These are phyloP conservation scores for Lentinula sp. DNA, from an alignment of 768 basidiomycete genomes.

Conservation along the genomic window DNA sequence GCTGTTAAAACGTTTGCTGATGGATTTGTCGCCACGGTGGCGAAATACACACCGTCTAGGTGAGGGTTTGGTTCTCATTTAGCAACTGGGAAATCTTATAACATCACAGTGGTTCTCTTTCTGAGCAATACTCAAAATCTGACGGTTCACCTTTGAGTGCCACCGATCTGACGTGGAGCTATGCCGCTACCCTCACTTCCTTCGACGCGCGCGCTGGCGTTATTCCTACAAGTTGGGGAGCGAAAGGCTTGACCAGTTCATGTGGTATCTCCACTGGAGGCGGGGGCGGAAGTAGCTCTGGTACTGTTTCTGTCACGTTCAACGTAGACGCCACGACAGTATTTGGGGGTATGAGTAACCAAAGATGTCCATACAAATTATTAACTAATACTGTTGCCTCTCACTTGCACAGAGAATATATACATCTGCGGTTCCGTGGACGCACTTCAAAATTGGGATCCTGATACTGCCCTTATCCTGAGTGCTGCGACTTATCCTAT, in stretches of 20 bases:
- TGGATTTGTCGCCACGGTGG: conserved; percentile 49
- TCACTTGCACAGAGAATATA: conserved; percentile 50
- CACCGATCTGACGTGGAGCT: conserved; percentile 70
- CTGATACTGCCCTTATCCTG: conserved; percentile 43
- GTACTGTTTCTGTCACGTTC: conserved; percentile 50
- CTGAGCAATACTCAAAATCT: conserved; percentile 29
- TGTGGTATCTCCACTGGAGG: conserved; percentile 9
- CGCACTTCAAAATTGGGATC: conserved; percentile 56
- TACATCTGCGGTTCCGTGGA: conserved; percentile 57
- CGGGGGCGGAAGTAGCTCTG: conserved; percentile 12
- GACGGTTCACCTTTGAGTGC: conserved; percentile 54
- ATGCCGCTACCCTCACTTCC: conserved; percentile 59
- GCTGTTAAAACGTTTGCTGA: conserved; percentile 58
- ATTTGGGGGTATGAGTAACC: conserved; percentile 41
- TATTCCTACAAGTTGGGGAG: conserved; percentile 58
- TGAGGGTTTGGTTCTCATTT: no score
- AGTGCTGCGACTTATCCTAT: conserved; percentile 41
- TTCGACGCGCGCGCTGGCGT: conserved; percentile 39
- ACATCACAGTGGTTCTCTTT: not conserved
- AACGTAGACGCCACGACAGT: conserved; percentile 55
- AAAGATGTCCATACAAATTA: not conserved
- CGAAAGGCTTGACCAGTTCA: conserved; percentile 46
- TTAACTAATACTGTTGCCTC: not conserved
- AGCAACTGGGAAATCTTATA: conserved; percentile 27
- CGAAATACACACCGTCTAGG: conserved; percentile 54